phyloP scores from a whole-genome alignment of 2,329 filamentous ascomycete genomes.

The Calonectria crousiana region DNA sequence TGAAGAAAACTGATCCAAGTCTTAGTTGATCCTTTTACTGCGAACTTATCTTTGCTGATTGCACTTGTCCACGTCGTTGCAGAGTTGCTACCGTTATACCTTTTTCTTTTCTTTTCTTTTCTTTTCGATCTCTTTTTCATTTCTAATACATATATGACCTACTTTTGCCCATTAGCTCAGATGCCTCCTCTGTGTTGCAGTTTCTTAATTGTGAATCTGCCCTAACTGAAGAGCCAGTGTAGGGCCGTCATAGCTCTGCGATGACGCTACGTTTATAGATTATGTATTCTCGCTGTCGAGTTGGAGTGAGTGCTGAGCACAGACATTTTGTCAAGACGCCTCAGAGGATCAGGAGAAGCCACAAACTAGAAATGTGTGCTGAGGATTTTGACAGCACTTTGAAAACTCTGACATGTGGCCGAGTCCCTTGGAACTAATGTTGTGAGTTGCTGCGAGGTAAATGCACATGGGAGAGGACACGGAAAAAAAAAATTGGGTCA shows the following conservation, averaged over 20 bases:
- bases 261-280: background rate
- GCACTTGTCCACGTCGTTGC: background rate
- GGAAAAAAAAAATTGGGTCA: background rate
- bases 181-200: background rate
- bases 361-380: background rate
- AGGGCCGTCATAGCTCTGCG: background rate
- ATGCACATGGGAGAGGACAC: background rate
- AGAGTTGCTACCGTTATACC: no score
- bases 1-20: conserved; percentile 73
- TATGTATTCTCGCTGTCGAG: background rate
- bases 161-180: background rate
- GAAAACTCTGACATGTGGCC: background rate
- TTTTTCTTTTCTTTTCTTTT: background rate
- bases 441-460: background rate
- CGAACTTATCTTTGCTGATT: conserved; percentile 41
- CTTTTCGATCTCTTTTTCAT: background rate
- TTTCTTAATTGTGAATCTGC: background rate
- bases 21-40: conserved; percentile 52
- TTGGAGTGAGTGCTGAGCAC: background rate
- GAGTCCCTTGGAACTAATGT: no score
- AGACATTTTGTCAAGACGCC: background rate
- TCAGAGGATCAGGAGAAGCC: background rate
- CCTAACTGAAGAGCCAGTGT: background rate
- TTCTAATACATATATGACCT: background rate
- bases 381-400: background rate